phyloP scores from a whole-genome alignment of 768 basidiomycete species.

The Lactarius psammicola region DNA sequence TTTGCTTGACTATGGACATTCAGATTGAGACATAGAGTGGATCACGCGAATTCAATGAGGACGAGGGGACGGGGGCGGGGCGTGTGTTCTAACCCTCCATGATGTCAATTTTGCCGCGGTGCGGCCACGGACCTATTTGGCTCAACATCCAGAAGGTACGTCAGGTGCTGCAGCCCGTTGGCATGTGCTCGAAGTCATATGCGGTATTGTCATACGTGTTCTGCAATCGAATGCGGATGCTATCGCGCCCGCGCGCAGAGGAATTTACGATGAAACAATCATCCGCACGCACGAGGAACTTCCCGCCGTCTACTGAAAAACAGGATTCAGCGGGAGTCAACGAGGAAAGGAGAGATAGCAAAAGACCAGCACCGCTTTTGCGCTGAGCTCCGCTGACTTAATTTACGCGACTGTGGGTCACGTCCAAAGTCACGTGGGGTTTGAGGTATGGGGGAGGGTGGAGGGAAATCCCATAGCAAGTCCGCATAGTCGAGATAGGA shows the following conservation, averaged over 20 bases:
- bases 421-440: slow-evolving; percentile 39
- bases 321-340: not conserved
- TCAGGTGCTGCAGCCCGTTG: no score
- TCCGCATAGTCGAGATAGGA: slow-evolving; percentile 35
- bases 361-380: slow-evolving; percentile 41
- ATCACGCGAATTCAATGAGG: not conserved
- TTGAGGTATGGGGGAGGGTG: slow-evolving; percentile 6
- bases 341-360: not conserved
- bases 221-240: slow-evolving; percentile 51
- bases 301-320: slow-evolving; percentile 37
- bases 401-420: slow-evolving; percentile 61
- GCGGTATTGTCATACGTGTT: slow-evolving; percentile 44
- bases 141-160: slow-evolving; percentile 60
- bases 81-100: slow-evolving; percentile 58
- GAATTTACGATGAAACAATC: slow-evolving; percentile 35
- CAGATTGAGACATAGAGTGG: slow-evolving; percentile 46
- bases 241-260: slow-evolving; percentile 49
- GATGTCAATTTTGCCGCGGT: slow-evolving; percentile 60
- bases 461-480: slow-evolving; percentile 32
- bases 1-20: slow-evolving; percentile 47
- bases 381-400: slow-evolving; percentile 48
- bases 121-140: no score
- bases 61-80: no score
- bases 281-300: slow-evolving; percentile 62
- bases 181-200: slow-evolving; percentile 56